Conservation (phyloP, 306 rosid genomes). For the Castanea sativa region DNA sequence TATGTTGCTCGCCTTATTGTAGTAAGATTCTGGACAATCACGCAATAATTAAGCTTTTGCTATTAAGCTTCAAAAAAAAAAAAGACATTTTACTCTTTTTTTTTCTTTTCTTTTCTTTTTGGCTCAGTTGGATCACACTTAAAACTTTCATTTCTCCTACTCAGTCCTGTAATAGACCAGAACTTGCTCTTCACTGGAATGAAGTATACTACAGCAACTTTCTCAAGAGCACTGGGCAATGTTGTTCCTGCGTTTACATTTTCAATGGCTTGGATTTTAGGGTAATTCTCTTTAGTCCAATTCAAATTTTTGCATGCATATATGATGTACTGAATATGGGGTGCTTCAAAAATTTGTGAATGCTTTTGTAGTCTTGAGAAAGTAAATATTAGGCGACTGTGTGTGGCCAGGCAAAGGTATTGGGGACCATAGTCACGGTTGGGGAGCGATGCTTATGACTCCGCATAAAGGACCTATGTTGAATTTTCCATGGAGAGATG, state of each 20-base stretch:
- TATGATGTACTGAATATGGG: no score
- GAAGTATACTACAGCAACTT: constrained; percentile 56
- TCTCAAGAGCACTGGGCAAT: constrained; percentile 48
- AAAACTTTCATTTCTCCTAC: neutral
- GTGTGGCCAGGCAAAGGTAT: constrained; percentile 38
- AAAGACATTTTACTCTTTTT: neutral
- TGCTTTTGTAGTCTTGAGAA: constrained; percentile 43
- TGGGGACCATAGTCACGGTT: constrained; percentile 41
- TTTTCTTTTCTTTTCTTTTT: neutral
- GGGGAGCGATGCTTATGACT: constrained; percentile 59
- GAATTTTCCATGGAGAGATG: constrained; percentile 36
- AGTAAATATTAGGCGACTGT: constrained; percentile 29
- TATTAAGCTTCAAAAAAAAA: neutral
- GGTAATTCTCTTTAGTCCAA: constrained; percentile 2
- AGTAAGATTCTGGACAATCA: constrained; percentile 20
- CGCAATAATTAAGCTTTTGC: neutral
- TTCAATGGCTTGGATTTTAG: constrained; percentile 50
- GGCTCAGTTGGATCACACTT: no score
- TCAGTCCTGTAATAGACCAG: constrained; percentile 60
- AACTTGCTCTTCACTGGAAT: constrained; percentile 52
- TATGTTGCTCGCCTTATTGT: constrained; percentile 33
- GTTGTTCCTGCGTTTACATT: constrained; percentile 58
- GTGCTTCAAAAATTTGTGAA: neutral
- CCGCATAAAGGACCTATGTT: constrained; percentile 34
- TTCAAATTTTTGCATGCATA: neutral